Conservation (phyloP, 441 rosid species). For the Mallotus repandus region DNA sequence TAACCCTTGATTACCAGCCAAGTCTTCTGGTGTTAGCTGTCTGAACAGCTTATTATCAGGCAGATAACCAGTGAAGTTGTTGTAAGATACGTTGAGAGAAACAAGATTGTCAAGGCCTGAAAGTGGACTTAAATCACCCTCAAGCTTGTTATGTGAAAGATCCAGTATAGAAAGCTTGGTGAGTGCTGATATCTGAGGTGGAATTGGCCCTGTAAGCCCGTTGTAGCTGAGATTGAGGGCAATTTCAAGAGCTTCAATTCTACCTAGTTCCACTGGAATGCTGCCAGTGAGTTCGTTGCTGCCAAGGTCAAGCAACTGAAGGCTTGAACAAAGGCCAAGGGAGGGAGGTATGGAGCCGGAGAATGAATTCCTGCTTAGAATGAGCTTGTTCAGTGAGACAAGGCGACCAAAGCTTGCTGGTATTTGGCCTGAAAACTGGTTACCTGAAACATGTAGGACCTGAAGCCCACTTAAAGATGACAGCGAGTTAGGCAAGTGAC, state of each 20-base stretch:
- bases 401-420: conserved; percentile 76
- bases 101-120: conserved; percentile 76
- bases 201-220: conserved; percentile 70
- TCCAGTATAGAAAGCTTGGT: conserved; percentile 81
- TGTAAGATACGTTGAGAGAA: conserved; percentile 77
- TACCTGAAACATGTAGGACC: conserved; percentile 71
- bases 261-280: conserved; percentile 76
- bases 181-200: conserved; percentile 68
- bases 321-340: conserved; percentile 68
- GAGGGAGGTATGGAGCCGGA: conserved; percentile 78
- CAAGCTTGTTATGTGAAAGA: conserved; percentile 81
- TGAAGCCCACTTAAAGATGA: conserved; percentile 74
- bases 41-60: conserved; percentile 87
- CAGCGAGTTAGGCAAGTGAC: conserved; percentile 58
- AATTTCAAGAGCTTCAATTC: conserved; percentile 75
- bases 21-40: conserved; percentile 52
- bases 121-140: conserved; percentile 59
- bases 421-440: conserved; percentile 56
- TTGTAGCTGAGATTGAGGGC: conserved; percentile 91
- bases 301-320: conserved; percentile 88
- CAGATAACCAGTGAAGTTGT: conserved; percentile 82
- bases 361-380: conserved; percentile 59
- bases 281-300: conserved; percentile 69
- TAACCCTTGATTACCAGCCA: conserved; percentile 63
- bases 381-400: conserved; percentile 63